Percentiles rank a stretch among this genome's conserved stretches.
phyloP scores from a whole-genome alignment of 2,329 filamentous ascomycete species.

The Penicillium sp. region DNA sequence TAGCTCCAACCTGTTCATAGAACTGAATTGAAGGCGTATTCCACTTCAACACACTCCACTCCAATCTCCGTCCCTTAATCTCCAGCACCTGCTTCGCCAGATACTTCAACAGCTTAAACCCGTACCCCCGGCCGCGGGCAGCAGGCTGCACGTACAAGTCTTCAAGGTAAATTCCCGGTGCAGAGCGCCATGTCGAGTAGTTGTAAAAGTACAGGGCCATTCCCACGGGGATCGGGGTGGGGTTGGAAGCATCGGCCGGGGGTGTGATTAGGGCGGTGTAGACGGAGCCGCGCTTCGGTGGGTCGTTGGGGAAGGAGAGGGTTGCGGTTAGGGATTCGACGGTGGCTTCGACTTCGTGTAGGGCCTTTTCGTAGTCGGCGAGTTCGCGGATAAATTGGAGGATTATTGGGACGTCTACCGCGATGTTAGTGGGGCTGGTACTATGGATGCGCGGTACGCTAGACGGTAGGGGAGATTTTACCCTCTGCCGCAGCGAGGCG shows the following conservation, averaged over 20 bases:
- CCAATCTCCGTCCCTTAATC: conserved; percentile 71
- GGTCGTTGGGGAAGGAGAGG: conserved; percentile 68
- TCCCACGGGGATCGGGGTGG: conserved; percentile 54
- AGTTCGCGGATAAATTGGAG: conserved; percentile 79
- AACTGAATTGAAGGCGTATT: conserved; percentile 88
- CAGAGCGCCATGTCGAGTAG: conserved; percentile 90
- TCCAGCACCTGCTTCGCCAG: conserved; percentile 76
- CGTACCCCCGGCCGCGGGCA: conserved; percentile 75
- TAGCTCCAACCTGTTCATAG: conserved; percentile 58
- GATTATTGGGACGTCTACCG: conserved; percentile 75
- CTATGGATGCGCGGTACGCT: background rate
- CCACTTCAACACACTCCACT: conserved; percentile 92
- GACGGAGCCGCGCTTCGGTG: conserved; percentile 58
- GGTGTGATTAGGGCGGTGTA: conserved; percentile 69
- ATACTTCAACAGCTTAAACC: conserved; percentile 68
- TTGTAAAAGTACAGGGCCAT: conserved; percentile 95
- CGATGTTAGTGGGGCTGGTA: conserved; percentile 6
- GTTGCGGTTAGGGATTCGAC: conserved; percentile 68
- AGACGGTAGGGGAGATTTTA: conserved; percentile 7
- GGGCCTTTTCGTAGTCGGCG: conserved; percentile 80
- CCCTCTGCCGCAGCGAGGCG: conserved; percentile 43
- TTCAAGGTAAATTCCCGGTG: conserved; percentile 86
- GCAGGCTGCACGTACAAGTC: conserved; percentile 78
- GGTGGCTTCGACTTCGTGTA: conserved; percentile 73
- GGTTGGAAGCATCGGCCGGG: conserved; percentile 44